phyloP scores from a whole-genome alignment of 2,329 filamentous ascomycete genomes.

The Colletotrichum sp. region DNA sequence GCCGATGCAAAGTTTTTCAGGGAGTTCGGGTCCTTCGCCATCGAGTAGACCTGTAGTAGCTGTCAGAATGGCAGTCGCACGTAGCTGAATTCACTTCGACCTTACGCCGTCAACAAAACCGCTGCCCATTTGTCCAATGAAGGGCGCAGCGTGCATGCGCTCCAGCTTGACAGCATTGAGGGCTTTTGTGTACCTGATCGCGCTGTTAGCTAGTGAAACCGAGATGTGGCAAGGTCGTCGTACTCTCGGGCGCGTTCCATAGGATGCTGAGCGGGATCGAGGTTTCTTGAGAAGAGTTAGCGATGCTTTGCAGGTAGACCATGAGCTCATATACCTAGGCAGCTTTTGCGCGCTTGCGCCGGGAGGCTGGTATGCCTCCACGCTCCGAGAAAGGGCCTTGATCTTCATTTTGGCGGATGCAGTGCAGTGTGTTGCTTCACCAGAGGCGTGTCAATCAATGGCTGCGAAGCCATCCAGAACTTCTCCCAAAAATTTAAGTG shows the following conservation, averaged over 20 bases:
- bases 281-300: constrained; percentile 53
- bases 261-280: constrained; percentile 86
- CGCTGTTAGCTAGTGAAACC: constrained; percentile 11
- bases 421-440: not conserved
- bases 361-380: constrained; percentile 68
- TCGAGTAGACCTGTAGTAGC: constrained; percentile 59
- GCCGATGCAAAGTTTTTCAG: constrained; percentile 80
- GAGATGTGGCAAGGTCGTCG: constrained; percentile 65
- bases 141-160: constrained; percentile 80
- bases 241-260: constrained; percentile 92
- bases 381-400: constrained; percentile 70
- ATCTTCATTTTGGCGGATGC: constrained; percentile 53
- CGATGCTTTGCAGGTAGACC: not conserved
- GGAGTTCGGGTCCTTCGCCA: constrained; percentile 80
- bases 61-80: not conserved
- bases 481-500: constrained; percentile 25
- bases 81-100: constrained; percentile 30
- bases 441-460: not conserved
- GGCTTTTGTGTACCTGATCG: constrained; percentile 46
- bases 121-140: constrained; percentile 83
- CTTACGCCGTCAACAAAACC: constrained; percentile 88
- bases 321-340: constrained; percentile 36
- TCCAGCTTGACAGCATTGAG: constrained; percentile 87
- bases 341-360: constrained; percentile 70
- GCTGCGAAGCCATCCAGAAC: not conserved